phyloP scores from a whole-genome alignment of 805 yeast species.

The Monosporozyma unispora region DNA sequence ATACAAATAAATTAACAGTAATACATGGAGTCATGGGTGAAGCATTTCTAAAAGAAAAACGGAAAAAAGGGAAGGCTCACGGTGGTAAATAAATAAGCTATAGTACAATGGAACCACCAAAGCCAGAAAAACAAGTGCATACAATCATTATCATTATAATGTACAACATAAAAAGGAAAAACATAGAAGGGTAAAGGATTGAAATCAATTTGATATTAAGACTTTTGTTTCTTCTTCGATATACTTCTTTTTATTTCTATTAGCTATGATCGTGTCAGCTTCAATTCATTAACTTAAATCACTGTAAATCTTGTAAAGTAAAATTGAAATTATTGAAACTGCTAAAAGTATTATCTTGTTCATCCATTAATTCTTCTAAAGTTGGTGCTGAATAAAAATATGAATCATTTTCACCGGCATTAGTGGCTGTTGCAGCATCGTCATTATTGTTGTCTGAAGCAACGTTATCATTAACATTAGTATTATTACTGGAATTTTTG shows the following conservation, averaged over 20 bases:
- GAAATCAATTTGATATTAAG: too few relatives aligned
- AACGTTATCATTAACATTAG: conserved; percentile 5
- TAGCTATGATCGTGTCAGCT: background rate
- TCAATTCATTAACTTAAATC: background rate
- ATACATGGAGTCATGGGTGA: background rate
- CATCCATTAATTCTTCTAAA: conserved; percentile 28
- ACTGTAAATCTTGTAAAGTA: background rate
- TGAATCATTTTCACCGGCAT: background rate
- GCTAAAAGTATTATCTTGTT: conserved; percentile 14
- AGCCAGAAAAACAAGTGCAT: background rate
- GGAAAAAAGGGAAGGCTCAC: background rate
- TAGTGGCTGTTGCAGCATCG: conserved; percentile 5
- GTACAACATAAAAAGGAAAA: background rate
- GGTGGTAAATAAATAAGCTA: background rate
- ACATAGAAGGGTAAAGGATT: background rate
- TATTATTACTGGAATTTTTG: background rate
- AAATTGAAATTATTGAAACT: background rate
- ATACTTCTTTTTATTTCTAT: too few relatives aligned
- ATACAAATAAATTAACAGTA: background rate
- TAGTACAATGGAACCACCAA: background rate
- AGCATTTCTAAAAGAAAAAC: background rate
- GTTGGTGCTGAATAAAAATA: conserved; percentile 23
- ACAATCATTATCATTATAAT: background rate
- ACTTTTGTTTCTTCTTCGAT: too few relatives aligned
- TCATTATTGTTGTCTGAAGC: background rate